Base-by-base conservation (phyloP, 192 early-diverging fungal genomes). In the Coemansia guatemalensis region DNA sequence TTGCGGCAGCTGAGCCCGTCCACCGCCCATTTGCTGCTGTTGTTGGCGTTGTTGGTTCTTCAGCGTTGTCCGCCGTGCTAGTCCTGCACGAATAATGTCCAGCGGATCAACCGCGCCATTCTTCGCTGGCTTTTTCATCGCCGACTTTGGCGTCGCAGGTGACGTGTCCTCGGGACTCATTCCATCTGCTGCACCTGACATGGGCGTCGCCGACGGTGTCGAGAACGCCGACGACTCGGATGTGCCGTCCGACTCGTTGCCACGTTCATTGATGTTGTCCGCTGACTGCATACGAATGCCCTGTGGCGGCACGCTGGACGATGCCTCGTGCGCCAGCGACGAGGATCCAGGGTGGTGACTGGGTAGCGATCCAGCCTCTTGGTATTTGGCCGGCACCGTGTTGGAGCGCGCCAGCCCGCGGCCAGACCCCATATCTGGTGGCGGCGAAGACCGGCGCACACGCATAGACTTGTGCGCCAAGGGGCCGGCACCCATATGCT, bases 51-150 rank as follows among this genome's bases (percentile, higher is more conserved):
- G 63, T 54, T 80, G 77, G 58, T 80, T 80, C 61, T 80, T 80
- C 20, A 80, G 61, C 39, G 77, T 80, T 1, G 77, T 67, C 52
- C 78, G 64, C 11, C 78, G 72, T 3, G 72, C 73, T 24, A 81
- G 60, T 25, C 78, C 78, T 1, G 73, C 73, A 11, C 73, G 65
- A 25, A 81, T 81, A 33, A 81, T 81, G 48, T 81, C 78, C 44
- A 81, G 73, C 5, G 78, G 78, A 55, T 81, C 73, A 41, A 73
- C 76, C 4, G 60, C 58, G 4, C 56, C 63, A 22, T 51, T 39
- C 33, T 62, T 62, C 24, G 65, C 56, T 2, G 74, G 60, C 65
- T 61, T 78, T 20, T 78, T 71, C 49, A 68, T 53, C 3, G 75
- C 70, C 1, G 75, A 65, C 25, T 68, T 68, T 3, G 66, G 75